Conservation (phyloP, 345 rosid species). For the Acer campestre region DNA sequence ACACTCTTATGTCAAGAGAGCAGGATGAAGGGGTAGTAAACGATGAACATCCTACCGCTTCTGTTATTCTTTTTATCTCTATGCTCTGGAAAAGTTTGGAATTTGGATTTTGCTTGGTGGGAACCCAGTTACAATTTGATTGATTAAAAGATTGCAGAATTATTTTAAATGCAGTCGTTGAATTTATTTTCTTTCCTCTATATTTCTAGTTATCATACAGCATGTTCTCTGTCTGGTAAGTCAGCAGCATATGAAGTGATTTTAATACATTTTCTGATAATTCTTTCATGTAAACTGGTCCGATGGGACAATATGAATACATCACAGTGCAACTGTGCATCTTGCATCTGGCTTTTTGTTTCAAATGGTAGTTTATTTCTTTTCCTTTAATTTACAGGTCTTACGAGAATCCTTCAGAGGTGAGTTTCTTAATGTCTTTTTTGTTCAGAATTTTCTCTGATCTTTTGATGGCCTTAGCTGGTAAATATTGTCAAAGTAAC, state of each 20-base stretch:
- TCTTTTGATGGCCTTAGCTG: not conserved
- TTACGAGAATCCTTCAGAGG: constrained; percentile 81
- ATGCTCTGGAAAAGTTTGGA: not conserved
- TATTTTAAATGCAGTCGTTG: not conserved
- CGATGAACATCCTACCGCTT: not conserved
- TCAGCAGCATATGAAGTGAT: constrained; percentile 8
- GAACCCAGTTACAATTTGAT: not conserved
- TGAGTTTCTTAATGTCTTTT: constrained; percentile 33
- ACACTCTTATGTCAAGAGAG: not conserved
- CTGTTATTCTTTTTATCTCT: not conserved
- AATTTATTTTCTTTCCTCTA: constrained; percentile 1
- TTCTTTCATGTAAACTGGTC: not conserved
- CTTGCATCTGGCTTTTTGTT: constrained; percentile 1
- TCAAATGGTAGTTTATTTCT: constrained; percentile 14
- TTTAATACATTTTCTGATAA: not conserved
- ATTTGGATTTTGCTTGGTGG: not conserved
- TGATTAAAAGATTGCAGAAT: not conserved
- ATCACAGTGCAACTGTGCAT: constrained; percentile 6
- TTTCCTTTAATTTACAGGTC: constrained; percentile 45
- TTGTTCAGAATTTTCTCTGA: not conserved
- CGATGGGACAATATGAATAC: not conserved
- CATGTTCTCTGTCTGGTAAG: not conserved
- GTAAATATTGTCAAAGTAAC: not conserved
- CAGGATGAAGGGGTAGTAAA: not conserved
- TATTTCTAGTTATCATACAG: not conserved